Evolutionary conservation across 1,284 basidiomycete genomes (phyloP).

Genomic region (Ganoderma sinense): DNA sequence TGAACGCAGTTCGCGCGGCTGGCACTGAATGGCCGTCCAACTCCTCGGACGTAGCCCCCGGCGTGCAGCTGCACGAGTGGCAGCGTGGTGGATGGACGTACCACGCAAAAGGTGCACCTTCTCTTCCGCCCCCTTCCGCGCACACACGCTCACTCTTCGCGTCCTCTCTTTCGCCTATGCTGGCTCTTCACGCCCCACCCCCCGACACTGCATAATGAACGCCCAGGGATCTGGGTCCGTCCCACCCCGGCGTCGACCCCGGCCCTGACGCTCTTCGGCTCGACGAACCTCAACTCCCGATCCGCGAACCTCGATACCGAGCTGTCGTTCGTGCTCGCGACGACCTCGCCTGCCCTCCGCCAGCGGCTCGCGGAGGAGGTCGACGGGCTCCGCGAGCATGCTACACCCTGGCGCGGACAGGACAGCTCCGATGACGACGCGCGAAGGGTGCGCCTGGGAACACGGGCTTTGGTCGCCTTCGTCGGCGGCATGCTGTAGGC

Average conservation of each 20-base stretch:
- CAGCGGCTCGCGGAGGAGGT: conserved; percentile 53
- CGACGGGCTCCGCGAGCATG: conserved; percentile 53
- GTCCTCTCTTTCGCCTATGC: conserved; percentile 11
- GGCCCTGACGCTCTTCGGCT: conserved; percentile 89
- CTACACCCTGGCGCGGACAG: conserved; percentile 62
- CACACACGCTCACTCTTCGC: conserved; percentile 6
- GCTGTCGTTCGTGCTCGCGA: conserved; percentile 87
- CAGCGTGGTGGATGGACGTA: conserved; percentile 95
- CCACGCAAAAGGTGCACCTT: conserved; percentile 88
- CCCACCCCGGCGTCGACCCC: conserved; percentile 61
- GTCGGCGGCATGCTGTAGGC: conserved; percentile 71
- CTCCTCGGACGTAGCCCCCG: conserved; percentile 41
- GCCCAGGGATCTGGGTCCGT: conserved; percentile 87
- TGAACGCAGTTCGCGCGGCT: conserved; percentile 66
- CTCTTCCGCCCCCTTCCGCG: conserved; percentile 1
- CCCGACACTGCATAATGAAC: conserved; percentile 14
- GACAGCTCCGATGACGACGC: conserved; percentile 41
- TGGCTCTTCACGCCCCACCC: not conserved
- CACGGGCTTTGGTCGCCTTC: conserved; percentile 69
- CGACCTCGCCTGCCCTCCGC: conserved; percentile 57
- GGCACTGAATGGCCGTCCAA: conserved; percentile 53
- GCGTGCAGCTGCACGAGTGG: conserved; percentile 89
- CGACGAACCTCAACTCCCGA: conserved; percentile 94
- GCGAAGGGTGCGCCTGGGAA: conserved; percentile 75
- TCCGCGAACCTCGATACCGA: conserved; percentile 94